These are phyloP conservation scores for Podosphaera leucotricha DNA, from an alignment of 2,329 filamentous ascomycete species.

Conservation along the genomic window DNA sequence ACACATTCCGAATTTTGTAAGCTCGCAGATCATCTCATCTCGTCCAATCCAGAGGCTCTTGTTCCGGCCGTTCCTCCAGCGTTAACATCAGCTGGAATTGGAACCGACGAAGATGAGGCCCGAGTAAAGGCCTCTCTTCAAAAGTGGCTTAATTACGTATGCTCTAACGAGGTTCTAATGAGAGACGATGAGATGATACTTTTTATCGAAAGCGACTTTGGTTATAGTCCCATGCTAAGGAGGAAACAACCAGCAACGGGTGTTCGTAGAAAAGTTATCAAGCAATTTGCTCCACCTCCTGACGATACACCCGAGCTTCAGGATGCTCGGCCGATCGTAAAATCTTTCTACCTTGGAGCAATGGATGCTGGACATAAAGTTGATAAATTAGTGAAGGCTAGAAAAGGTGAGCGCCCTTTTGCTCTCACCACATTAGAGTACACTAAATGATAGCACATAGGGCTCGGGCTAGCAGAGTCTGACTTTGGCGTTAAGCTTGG, in stretches of 20 bases:
- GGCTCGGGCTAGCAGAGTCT: conserved; percentile 72
- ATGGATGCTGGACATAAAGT: conserved; percentile 98
- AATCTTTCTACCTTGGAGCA: conserved; percentile 80
- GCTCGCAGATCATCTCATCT: conserved; percentile 86
- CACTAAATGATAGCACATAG: conserved; percentile 25
- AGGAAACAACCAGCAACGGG: conserved; percentile 95
- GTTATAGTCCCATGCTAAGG: conserved; percentile 84
- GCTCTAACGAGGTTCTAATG: conserved; percentile 77
- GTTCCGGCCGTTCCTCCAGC: conserved; percentile 88
- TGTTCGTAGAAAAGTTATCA: conserved; percentile 80
- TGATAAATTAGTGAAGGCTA: conserved; percentile 75
- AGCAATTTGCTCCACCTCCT: conserved; percentile 92
- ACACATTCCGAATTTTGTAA: conserved; percentile 92
- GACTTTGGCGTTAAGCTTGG: conserved; percentile 83
- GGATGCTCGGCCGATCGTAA: conserved; percentile 72
- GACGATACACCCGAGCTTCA: conserved; percentile 92
- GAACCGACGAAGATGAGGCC: conserved; percentile 84
- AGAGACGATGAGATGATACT: conserved; percentile 91
- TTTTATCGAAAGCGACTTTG: conserved; percentile 97
- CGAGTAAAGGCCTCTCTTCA: conserved; percentile 79
- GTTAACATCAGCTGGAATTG: conserved; percentile 80
- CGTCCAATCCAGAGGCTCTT: conserved; percentile 86
- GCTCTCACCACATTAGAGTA: conserved; percentile 3
- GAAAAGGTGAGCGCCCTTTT: conserved; percentile 43
- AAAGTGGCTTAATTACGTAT: conserved; percentile 85